Base-by-base conservation (phyloP, 2,329 filamentous ascomycete species). In the Aspergillus sp. region DNA sequence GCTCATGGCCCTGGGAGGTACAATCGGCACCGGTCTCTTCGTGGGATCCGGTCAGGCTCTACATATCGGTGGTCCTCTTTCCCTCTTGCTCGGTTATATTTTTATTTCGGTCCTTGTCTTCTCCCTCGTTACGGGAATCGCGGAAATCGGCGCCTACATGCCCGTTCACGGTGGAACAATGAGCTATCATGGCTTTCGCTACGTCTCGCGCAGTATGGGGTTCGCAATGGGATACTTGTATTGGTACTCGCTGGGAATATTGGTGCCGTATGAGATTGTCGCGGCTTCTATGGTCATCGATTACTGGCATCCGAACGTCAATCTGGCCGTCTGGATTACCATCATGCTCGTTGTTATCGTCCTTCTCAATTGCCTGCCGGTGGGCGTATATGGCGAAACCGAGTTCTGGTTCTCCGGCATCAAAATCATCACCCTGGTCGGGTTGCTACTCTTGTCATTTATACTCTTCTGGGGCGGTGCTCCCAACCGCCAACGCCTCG, bases 271-370 rank as follows among this genome's bases (percentile, higher is more conserved):
- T 60, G 88, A 90, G 74, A 87, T 90, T 62, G 85, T 85, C 0
- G 88, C 88, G 7, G 86, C 87, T 12, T 83, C 84, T 43, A 81
- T 89, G n/a, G 80, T 90, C 30, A 87, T 90, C 61, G 76, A 85
- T 61, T 89, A 85, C 70, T 90, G 87, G 87, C 67, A 76, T 10
- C 71, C 76, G 4, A 67, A 69, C 17, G 74, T 81, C 52, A 76
- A 79, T 45, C 72, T 80, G 6, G 78, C 77, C 1, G 78, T 79
- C 5, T 83, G 80, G 80, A 82, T 83, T 55, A 84, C 84, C 3
- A 83, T 87, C 62, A 77, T 87, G 63, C 81, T 90, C 63, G 74
- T 86, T 3, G 79, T 90, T 17, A 84, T 90, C 50, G 72, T 83
- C 15, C 73, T 71, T 2, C 69, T 84, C 15, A 84, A 83, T 62